Percentiles rank a stretch among this genome's conserved stretches.
Conservation (phyloP, 805 yeast genomes). For the Wickerhamomyces bisporus region DNA sequence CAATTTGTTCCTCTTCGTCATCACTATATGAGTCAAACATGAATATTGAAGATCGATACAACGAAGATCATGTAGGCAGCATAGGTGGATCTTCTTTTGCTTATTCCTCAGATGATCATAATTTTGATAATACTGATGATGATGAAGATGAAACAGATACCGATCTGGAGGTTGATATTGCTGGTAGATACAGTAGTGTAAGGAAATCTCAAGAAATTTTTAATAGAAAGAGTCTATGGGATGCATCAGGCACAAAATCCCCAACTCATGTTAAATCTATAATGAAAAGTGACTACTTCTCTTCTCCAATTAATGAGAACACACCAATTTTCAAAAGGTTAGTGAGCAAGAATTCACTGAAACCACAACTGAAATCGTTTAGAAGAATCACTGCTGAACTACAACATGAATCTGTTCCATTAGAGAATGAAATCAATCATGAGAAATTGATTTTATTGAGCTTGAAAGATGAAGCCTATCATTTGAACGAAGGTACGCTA, state of each 20-base stretch:
- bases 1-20: slow-evolving; percentile 7
- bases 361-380: slow-evolving; percentile 25
- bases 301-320: slow-evolving; percentile 12
- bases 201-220: slow-evolving; percentile 13
- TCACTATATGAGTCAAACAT: slow-evolving; percentile 7
- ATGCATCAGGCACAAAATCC: slow-evolving; percentile 9
- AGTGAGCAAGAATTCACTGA: slow-evolving; percentile 18
- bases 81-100: background rate
- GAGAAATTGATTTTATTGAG: slow-evolving; percentile 23
- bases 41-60: slow-evolving; percentile 1
- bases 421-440: slow-evolving; percentile 23
- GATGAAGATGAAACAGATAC: slow-evolving; percentile 17
- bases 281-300: slow-evolving; percentile 7
- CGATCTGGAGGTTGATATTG: slow-evolving; percentile 9
- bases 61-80: slow-evolving; percentile 3
- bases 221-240: slow-evolving; percentile 5
- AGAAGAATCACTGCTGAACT: slow-evolving; percentile 20
- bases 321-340: slow-evolving; percentile 25
- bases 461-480: slow-evolving; percentile 20
- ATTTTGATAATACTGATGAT: slow-evolving; percentile 4
- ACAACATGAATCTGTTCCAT: slow-evolving; percentile 19
- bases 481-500: slow-evolving; percentile 4
- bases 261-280: slow-evolving; percentile 5
- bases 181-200: slow-evolving; percentile 5
- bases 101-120: slow-evolving; percentile 2